A percentile compares a stretch with the other conserved stretches of the same genome.
Conservation (phyloP, 2,329 filamentous ascomycete genomes). For the Pyricularia grisea region DNA sequence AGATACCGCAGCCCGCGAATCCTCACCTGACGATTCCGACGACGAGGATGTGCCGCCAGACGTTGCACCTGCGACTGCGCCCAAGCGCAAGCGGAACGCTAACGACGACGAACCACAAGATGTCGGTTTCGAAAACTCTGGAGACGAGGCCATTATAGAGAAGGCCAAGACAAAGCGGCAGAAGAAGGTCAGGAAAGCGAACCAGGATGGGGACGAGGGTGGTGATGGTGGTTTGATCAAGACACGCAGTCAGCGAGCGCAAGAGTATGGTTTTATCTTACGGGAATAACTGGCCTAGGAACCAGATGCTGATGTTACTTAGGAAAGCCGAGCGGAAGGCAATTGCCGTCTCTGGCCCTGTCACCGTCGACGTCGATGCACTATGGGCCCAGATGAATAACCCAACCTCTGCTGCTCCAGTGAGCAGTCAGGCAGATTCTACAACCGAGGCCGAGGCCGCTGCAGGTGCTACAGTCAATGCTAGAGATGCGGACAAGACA, state of each 20-base stretch:
- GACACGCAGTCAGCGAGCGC: slow-evolving; percentile 60
- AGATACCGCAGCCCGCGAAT: slow-evolving; percentile 26
- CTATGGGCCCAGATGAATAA: slow-evolving; percentile 58
- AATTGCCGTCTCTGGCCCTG: slow-evolving; percentile 42
- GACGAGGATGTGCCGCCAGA: slow-evolving; percentile 24
- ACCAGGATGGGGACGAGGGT: slow-evolving; percentile 24
- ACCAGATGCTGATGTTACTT: not conserved
- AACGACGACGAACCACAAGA: slow-evolving; percentile 27
- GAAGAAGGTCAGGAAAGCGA: slow-evolving; percentile 34
- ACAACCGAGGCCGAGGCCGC: slow-evolving; percentile 8
- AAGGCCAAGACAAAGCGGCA: slow-evolving; percentile 48
- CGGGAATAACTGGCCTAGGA: too few relatives aligned
- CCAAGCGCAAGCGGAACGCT: slow-evolving; percentile 23
- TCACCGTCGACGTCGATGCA: slow-evolving; percentile 63
- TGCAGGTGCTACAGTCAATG: not conserved
- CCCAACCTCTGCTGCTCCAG: not conserved
- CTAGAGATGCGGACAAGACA: slow-evolving; percentile 4
- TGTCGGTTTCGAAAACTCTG: slow-evolving; percentile 54
- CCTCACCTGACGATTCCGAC: slow-evolving; percentile 38
- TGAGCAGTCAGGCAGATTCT: slow-evolving; percentile 1
- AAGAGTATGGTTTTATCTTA: slow-evolving; percentile 39
- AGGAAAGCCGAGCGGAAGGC: slow-evolving; percentile 50
- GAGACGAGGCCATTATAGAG: slow-evolving; percentile 61
- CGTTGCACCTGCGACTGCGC: slow-evolving; percentile 14
- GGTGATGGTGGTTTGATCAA: slow-evolving; percentile 58